A percentile compares a stretch with the other conserved stretches of the same genome.
Evolutionary conservation across 2,329 filamentous ascomycete species (phyloP).

Genomic region (Orbilia brochopaga): DNA sequence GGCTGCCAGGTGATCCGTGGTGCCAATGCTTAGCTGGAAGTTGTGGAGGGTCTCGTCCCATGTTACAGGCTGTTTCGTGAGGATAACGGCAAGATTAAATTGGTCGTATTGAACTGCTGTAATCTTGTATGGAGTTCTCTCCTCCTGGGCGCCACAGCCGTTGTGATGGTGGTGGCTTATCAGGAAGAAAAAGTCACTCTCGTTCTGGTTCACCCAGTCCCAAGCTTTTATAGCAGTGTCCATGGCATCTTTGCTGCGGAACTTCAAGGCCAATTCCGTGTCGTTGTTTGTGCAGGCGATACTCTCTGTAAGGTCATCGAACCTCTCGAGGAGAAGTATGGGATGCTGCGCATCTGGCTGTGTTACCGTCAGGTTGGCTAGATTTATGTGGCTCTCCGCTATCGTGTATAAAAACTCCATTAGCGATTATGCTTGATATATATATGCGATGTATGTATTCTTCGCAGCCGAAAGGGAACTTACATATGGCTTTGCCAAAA

Average conservation of each 20-base stretch:
- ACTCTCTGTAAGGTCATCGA: conserved; percentile 20
- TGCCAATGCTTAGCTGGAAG: conserved; percentile 1
- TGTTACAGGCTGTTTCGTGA: not conserved
- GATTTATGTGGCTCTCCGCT: not conserved
- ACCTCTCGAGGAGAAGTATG: conserved; percentile 17
- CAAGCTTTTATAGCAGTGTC: conserved; percentile 20
- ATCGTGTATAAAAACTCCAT: not conserved
- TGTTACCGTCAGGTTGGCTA: conserved; percentile 21
- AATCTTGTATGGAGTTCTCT: conserved; percentile 28
- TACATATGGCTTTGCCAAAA: conserved; percentile 1
- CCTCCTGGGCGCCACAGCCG: conserved; percentile 13
- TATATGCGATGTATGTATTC: not conserved
- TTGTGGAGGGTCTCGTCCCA: conserved; percentile 8
- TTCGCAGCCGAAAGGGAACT: not conserved
- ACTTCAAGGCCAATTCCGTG: conserved; percentile 18
- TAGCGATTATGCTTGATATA: not conserved
- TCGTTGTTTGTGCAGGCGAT: conserved; percentile 23
- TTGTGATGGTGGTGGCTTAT: conserved; percentile 28
- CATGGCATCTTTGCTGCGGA: conserved; percentile 16
- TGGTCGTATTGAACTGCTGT: conserved; percentile 11
- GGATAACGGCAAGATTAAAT: not conserved
- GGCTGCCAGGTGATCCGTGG: not conserved
- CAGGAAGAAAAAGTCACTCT: conserved; percentile 16
- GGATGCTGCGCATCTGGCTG: conserved; percentile 17
- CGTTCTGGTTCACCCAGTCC: conserved; percentile 25